Conservation (phyloP, 306 rosid genomes). For the Vicia sativa region DNA sequence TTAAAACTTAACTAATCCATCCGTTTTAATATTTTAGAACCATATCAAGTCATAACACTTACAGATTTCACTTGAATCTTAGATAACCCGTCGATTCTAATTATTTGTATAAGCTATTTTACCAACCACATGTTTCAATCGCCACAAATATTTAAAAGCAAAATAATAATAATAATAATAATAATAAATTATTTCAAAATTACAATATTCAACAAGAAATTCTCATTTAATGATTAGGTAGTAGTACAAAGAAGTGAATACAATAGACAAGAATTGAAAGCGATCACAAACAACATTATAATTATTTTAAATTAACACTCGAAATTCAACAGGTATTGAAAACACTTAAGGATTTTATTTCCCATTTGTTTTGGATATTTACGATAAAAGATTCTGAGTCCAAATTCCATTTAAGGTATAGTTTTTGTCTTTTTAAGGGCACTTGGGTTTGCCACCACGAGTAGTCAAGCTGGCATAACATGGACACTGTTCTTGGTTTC, state of each 20-base stretch:
- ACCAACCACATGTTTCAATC: background rate
- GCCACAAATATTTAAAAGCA: background rate
- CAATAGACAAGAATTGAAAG: background rate
- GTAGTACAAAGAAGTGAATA: background rate
- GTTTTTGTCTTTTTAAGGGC: no score
- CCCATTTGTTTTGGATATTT: no score
- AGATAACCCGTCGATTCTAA: no score
- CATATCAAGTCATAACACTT: no score
- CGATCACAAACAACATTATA: background rate
- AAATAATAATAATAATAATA: background rate
- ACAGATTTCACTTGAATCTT: no score
- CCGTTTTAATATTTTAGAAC: no score
- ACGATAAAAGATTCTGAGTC: no score
- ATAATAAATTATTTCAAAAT: background rate
- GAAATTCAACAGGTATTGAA: slow-evolving; percentile 9
- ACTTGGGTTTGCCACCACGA: slow-evolving; percentile 64
- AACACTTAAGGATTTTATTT: background rate
- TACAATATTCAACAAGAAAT: background rate
- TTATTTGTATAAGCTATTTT: no score
- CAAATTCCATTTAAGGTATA: background rate
- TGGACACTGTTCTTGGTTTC: slow-evolving; percentile 65
- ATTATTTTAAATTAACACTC: background rate
- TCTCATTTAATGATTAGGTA: background rate
- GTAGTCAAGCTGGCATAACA: slow-evolving; percentile 73
- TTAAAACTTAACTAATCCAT: no score